Base-by-base conservation (phyloP, 495 filamentous ascomycete genomes). In the Penicillium nucicola region DNA sequence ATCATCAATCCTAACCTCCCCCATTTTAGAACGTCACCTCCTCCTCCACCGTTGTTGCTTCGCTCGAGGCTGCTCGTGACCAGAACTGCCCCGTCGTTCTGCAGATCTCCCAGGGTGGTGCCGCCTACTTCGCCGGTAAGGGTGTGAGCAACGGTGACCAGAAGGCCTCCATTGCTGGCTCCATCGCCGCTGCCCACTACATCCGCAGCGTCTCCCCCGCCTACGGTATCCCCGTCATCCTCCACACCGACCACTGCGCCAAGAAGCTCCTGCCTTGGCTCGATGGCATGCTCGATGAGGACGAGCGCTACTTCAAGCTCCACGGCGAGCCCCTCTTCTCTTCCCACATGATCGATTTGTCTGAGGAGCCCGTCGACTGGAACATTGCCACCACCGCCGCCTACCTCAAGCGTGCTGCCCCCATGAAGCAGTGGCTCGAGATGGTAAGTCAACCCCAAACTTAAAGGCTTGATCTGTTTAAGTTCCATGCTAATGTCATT, bases 381-480 rank as follows among this genome's bases (percentile, higher is more conserved):
- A 99, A 99, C 84, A 92, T 99, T 61, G 57, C 83, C 53, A 96
- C 89, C 60, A 96, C 91, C 50, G 87, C 85, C 64, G 81, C 85
- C 64, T 96, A 97, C 79, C 79, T 96, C 32, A 86, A 95, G 82
- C 84, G 92, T 54, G 88, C 85, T 55, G 87, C 88, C 33, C 90
- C 91, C 47, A 88, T 96, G 89, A 96, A 95, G 78, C 90, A 97
- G 70, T 99, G 90, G 89, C 82, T 99, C 46, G 93, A 99, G 81
- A 99, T 97, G 93, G 89, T 92, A 70, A 61, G 79, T 63, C 19
- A 11, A 35, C 17, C 19, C 23, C 11, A 20, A 15, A 34, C 22
- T 8, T 34, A 11, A 5, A 20, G 8, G 23, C n/a, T 34, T 36
- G 23, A 10, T 12, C 22, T 49, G 30, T n/a, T n/a, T n/a, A n/a